Evolutionary conservation across 106 monocot species (phyloP), one percentile per base, ranked within the genome.

Genomic region (Triglochin maritima): DNA sequence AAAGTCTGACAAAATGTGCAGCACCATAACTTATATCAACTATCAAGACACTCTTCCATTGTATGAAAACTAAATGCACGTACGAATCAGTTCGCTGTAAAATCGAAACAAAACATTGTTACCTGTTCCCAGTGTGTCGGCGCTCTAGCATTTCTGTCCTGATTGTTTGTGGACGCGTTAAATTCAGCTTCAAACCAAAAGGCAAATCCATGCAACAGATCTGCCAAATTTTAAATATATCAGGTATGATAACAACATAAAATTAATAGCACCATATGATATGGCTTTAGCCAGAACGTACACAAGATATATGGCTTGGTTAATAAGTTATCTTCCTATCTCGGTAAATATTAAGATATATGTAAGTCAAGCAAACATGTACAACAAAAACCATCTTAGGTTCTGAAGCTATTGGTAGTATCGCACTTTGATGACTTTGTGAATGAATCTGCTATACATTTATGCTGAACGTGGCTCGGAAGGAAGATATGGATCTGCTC

Each of bases 91-190:
- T 42, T 45, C 2, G 12, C 4, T 10, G 42, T 46, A 47, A 47
- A 47, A 69, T 59, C 44, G 13, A 17, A 60, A 10, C 4, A 15
- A 54, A 47, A 17, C 53, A 4, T 60, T 44, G 17, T 7, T 77
- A 98, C 98, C 83, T 98, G 98, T 67, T 98, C 92, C 98, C 98
- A 98, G 72, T 98, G 98, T 16, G 98, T 98, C 8, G 98, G 98
- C 15, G 66, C 54, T 51, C 88, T 86, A 49, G 77, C 81, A 65
- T 70, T 72, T 85, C 81, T 55, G 51, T 29, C 6, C 81, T 74
- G 72, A 55, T 71, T 67, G 51, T 79, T 71, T n/a, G 73, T 59
- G 60, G 85, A 86, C 45, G 86, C 92, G 73, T 98, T 86, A 70
- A 98, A 98, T 52, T 92, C 92, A 2, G 92, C 98, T 69, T 98